Percentiles rank a stretch among this genome's conserved stretches.
Evolutionary conservation across 352 stramenopile species (phyloP).

Genomic region (Phytophthora pseudosyringae): DNA sequence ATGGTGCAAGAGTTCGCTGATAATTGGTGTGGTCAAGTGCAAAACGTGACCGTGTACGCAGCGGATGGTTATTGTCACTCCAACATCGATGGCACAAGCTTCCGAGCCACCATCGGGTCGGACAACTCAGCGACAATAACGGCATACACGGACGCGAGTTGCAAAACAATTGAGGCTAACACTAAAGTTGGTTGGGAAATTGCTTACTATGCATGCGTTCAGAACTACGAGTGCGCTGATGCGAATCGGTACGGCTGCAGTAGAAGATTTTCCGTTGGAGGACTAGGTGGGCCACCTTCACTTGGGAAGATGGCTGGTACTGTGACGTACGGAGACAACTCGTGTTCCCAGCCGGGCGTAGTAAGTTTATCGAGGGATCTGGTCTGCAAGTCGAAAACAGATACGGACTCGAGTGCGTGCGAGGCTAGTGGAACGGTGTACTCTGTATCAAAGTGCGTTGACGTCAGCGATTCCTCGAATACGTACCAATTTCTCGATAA

Average conservation of each 20-base stretch:
- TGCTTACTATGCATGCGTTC: constrained; percentile 1
- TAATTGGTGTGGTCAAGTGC: not conserved
- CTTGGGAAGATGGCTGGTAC: constrained; percentile 3
- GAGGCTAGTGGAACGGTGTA: not conserved
- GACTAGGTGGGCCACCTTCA: constrained; percentile 4
- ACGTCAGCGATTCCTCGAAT: not conserved
- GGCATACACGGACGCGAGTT: constrained; percentile 1
- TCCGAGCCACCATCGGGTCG: not conserved
- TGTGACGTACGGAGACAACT: constrained; percentile 1
- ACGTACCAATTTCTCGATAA: constrained; percentile 6
- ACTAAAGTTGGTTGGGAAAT: not conserved
- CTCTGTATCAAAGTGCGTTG: constrained; percentile 5
- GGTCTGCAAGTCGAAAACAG: not conserved
- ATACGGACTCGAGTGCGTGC: not conserved
- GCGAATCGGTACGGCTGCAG: constrained; percentile 2
- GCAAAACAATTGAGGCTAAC: not conserved
- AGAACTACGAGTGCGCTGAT: not conserved
- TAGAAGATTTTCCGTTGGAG: constrained; percentile 9
- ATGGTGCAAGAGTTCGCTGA: not conserved
- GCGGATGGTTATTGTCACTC: constrained; percentile 11
- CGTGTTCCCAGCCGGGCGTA: constrained; percentile 1
- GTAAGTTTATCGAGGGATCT: constrained; percentile 5
- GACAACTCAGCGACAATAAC: constrained; percentile 2
- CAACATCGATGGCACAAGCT: constrained; percentile 14
- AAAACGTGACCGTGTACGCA: constrained; percentile 4